Evolutionary conservation across 2,329 filamentous ascomycete genomes (phyloP), one percentile per base, ranked within the genome.

Genomic region (Aspergillus sp.): DNA sequence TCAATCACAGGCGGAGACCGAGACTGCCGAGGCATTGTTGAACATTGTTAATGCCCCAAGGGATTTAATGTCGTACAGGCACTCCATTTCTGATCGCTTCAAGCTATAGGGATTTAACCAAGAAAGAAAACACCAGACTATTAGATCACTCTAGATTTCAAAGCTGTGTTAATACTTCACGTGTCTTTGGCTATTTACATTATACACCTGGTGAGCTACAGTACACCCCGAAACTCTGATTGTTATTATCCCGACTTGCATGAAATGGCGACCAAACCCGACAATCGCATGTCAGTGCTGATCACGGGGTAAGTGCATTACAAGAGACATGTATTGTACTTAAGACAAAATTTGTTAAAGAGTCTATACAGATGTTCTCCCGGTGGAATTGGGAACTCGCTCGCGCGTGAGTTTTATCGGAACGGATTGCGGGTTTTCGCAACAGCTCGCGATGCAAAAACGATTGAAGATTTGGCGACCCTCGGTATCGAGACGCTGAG

Each of bases 351-450:
- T n/a, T n/a, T 9, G 8, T n/a, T 13, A 35, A 13, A 4, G 19
- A 10, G 31, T 42, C 12, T 19, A 35, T 40, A 12, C 37, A 64
- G 62, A 32, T 65, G 60, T 39, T 62, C 61, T 10, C 73, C 76
- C 6, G 76, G 77, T 33, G 75, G 76, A 42, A 81, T 83, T 48
- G 80, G 80, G 27, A 73, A 82, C 54, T 73, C 74, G 11, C 68
- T 83, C 10, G 77, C 78, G 1, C 68, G 70, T 12, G 77, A 81
- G 53, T 83, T 83, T 56, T 70, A 78, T 44, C 62, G 56, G 27
- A 49, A 62, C 63, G 76, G 76, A 40, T 66, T 77, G 45, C 71
- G 74, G 26, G 79, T 83, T 42, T 74, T 83, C 43, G 78, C 77
- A 9, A 81, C 78, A 4, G 78, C 78, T 9, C 72, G 79, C 53